A percentile compares a stretch with the other conserved stretches of the same genome.
Evolutionary conservation across 495 filamentous ascomycete species (phyloP).

Genomic region (Xylaria telfairii): DNA sequence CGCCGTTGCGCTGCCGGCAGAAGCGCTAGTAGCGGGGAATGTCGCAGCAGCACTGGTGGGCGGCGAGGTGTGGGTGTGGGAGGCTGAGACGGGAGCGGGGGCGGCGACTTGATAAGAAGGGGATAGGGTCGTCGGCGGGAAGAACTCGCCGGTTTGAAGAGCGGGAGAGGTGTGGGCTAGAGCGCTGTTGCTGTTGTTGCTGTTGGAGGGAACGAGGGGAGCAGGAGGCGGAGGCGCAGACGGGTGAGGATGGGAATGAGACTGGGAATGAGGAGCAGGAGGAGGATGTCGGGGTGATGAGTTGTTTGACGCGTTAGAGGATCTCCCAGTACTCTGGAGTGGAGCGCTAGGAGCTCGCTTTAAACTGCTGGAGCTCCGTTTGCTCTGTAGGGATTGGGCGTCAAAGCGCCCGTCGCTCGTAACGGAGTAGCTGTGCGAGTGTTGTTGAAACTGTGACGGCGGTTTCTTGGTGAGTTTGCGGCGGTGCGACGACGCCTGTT

Average conservation of each 20-base stretch:
- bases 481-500: constrained; percentile 38
- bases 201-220: neutral
- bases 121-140: constrained; percentile 26
- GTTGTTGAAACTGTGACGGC: constrained; percentile 47
- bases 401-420: constrained; percentile 56
- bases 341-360: constrained; percentile 76
- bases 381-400: constrained; percentile 58
- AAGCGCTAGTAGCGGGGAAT: constrained; percentile 30
- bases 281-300: constrained; percentile 51
- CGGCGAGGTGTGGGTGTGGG: constrained; percentile 21
- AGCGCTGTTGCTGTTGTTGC: constrained; percentile 23
- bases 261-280: neutral
- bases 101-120: constrained; percentile 19
- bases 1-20: constrained; percentile 31
- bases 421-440: constrained; percentile 47
- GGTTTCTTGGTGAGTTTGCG: constrained; percentile 63
- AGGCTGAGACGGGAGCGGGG: constrained; percentile 36
- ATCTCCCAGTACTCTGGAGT: constrained; percentile 39
- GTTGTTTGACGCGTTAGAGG: constrained; percentile 49
- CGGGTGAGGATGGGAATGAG: neutral
- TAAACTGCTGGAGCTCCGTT: constrained; percentile 63
- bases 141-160: constrained; percentile 43
- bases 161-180: constrained; percentile 45
- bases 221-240: neutral
- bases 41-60: constrained; percentile 15